phyloP scores from a whole-genome alignment of 2,329 filamentous ascomycete genomes.

The Fusarium sp. region DNA sequence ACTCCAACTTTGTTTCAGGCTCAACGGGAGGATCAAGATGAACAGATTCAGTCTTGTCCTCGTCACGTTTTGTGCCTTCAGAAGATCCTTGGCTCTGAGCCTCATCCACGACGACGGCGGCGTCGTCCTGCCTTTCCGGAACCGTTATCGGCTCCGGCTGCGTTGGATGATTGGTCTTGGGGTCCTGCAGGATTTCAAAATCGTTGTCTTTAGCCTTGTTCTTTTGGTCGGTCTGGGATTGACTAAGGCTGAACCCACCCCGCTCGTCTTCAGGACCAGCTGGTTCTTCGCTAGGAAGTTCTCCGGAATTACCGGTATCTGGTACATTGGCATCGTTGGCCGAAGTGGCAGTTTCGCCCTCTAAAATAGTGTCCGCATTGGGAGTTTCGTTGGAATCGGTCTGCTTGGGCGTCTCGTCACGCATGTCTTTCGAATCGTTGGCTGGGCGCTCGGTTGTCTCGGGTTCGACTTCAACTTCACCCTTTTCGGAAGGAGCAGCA shows the following conservation, averaged over 20 bases:
- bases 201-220: slow-evolving; percentile 52
- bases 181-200: slow-evolving; percentile 48
- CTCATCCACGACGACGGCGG: slow-evolving; percentile 43
- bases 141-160: slow-evolving; percentile 44
- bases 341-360: slow-evolving; percentile 22
- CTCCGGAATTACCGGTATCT: slow-evolving; percentile 38
- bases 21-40: slow-evolving; percentile 36
- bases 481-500: slow-evolving; percentile 30
- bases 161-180: slow-evolving; percentile 42
- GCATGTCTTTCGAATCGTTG: slow-evolving; percentile 22
- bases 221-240: slow-evolving; percentile 52
- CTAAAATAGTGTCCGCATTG: slow-evolving; percentile 6
- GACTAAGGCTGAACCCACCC: slow-evolving; percentile 48
- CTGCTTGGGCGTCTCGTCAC: slow-evolving; percentile 32
- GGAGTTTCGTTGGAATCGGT: slow-evolving; percentile 32
- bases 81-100: slow-evolving; percentile 35
- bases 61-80: slow-evolving; percentile 32
- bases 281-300: slow-evolving; percentile 42
- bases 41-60: slow-evolving; percentile 34
- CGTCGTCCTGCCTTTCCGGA: slow-evolving; percentile 46
- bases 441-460: slow-evolving; percentile 20
- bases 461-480: slow-evolving; percentile 20
- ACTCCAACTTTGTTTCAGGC: slow-evolving; percentile 34
- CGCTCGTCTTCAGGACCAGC: slow-evolving; percentile 49
- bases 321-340: slow-evolving; percentile 28